Evolutionary conservation across 1,284 basidiomycete species (phyloP), one percentile per base, ranked within the genome.

Genomic region (Golubevia sp.): DNA sequence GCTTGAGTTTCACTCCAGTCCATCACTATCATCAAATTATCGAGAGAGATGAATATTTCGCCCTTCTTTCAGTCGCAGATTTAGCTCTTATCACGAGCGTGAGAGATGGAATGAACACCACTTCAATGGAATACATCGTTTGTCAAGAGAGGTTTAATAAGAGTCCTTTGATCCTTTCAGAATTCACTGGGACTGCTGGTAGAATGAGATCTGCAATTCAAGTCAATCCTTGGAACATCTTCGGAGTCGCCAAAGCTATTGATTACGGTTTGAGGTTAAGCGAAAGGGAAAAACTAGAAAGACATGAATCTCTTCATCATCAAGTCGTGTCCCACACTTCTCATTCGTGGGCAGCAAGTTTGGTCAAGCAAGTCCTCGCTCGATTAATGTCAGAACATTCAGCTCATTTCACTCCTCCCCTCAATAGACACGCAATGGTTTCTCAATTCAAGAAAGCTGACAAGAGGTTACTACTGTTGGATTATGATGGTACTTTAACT

Each of bases 21-120:
- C 96, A 99, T 83, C 97, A 99, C 83, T 99, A 98, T 86, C 96
- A 99, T 85, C 96, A 99, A 86, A 91, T 93, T 3, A 91, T 99
- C 76, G 96, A 97, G 83, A 70, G 85, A 84, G 94, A 98, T 85
- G 96, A 99, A 85, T 99, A 97, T 86, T 98, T 97, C 85, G 96
- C 94, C 0, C 88, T 99, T n/a, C 87, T 99, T 21, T 91, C 90
- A 26, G 94, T 94, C 0, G 96, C 96, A 11, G 96, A 98, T 84
- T 88, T 99, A 23, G 95, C 92, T 6, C 90, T 99, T 25, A 97
- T 98, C 85, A 99, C 96, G 0, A 94, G 94, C 0, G 88, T 98
- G 5, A 90, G 96, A 27, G 96, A 99, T 80, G 96, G 96, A 7
- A 98, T 99, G 96, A 98, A 99, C 87, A 98, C 97, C 7, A 98